A percentile compares a stretch with the other conserved stretches of the same genome.
phyloP scores from a whole-genome alignment of 2,329 filamentous ascomycete genomes.

The Phoma herbarum region DNA sequence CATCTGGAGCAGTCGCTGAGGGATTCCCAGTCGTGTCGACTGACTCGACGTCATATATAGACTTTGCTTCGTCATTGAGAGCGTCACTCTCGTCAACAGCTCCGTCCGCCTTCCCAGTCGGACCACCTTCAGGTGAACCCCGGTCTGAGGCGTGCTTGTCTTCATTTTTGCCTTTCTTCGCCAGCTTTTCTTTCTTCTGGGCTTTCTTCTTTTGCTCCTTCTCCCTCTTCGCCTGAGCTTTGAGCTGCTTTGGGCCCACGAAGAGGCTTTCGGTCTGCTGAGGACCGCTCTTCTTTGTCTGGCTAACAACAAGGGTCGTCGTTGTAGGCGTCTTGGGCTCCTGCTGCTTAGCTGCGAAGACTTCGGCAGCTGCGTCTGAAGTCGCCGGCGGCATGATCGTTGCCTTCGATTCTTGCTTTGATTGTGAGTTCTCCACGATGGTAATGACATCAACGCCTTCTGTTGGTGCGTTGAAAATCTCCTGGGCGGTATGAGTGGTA shows the following conservation, averaged over 20 bases:
- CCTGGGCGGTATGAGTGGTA: background rate
- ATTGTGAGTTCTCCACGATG: background rate
- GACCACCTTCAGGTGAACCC: background rate
- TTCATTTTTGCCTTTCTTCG: background rate
- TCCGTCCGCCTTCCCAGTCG: background rate
- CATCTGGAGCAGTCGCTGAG: background rate
- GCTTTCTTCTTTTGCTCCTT: conserved; percentile 50
- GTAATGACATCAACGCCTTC: conserved; percentile 6
- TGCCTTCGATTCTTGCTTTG: background rate
- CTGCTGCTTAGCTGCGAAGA: background rate
- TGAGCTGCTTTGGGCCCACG: conserved; percentile 32
- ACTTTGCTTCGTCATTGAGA: background rate
- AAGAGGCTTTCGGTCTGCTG: conserved; percentile 42
- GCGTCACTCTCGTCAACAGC: background rate
- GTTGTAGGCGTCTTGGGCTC: background rate
- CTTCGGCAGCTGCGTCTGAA: background rate
- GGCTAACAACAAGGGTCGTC: conserved; percentile 1
- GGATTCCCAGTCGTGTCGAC: background rate
- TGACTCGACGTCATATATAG: background rate
- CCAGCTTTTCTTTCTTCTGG: conserved; percentile 42
- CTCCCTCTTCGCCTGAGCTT: conserved; percentile 44
- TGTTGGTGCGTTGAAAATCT: background rate
- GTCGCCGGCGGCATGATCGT: background rate
- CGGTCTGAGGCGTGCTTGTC: conserved; percentile 5
- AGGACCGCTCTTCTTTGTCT: conserved; percentile 33